Conservation (phyloP, 805 yeast species). For the Barnettozyma sucrosica region DNA sequence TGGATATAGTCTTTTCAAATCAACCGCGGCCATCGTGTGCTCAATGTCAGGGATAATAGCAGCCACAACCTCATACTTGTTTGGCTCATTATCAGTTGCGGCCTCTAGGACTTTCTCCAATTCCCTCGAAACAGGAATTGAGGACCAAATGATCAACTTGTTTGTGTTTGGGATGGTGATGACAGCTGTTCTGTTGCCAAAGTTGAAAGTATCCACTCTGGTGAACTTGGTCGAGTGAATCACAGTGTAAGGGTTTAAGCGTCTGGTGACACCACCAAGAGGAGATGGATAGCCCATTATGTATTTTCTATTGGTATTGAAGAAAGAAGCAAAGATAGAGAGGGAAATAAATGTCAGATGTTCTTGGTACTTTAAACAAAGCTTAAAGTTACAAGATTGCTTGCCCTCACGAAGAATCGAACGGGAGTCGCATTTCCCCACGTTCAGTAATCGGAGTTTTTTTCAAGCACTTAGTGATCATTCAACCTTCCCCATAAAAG, state of each 20-base stretch:
- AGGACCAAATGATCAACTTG: constrained; percentile 46
- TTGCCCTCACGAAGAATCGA: constrained; percentile 1
- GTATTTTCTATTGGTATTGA: neutral
- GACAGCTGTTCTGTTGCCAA: constrained; percentile 38
- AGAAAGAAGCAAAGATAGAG: too few species aligned
- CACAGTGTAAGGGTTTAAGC: constrained; percentile 26
- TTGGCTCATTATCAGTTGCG: constrained; percentile 29
- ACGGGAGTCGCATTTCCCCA: neutral
- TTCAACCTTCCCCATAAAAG: neutral
- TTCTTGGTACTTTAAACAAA: too few species aligned
- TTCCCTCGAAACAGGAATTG: constrained; percentile 48
- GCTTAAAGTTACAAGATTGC: neutral
- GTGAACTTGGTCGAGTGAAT: constrained; percentile 34
- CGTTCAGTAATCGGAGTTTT: neutral
- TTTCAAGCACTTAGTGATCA: neutral
- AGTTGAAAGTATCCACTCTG: constrained; percentile 24
- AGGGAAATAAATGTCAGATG: too few species aligned
- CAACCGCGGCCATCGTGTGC: constrained; percentile 57
- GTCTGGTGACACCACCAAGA: constrained; percentile 35
- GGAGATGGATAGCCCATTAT: constrained; percentile 36
- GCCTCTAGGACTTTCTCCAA: constrained; percentile 36
- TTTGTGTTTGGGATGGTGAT: constrained; percentile 26
- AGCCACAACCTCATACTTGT: constrained; percentile 36
- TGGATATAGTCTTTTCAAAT: constrained; percentile 47
- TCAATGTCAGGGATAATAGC: constrained; percentile 58